These are phyloP conservation scores for Pseudopyrenochaeta lycopersici DNA, from an alignment of 2,329 filamentous ascomycete species.

Conservation along the genomic window DNA sequence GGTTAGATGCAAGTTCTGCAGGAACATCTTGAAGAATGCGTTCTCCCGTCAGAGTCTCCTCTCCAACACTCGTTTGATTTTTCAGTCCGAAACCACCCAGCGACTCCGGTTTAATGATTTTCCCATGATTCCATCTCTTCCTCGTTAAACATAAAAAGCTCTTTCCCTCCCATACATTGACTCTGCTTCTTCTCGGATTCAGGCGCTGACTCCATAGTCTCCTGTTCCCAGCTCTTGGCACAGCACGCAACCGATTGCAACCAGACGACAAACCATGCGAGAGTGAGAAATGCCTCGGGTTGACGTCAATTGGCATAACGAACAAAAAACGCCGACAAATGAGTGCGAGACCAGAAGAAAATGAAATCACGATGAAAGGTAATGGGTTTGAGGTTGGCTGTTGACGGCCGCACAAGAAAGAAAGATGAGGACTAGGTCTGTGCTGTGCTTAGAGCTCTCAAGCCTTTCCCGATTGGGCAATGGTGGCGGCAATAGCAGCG, in stretches of 20 bases:
- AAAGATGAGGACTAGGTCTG: not conserved
- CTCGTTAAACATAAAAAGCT: not conserved
- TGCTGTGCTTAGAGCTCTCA: not conserved
- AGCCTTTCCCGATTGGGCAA: not conserved
- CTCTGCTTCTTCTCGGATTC: not conserved
- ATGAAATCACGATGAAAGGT: not conserved
- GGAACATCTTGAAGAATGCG: too few relatives aligned
- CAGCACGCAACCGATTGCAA: not conserved
- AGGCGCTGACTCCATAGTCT: not conserved
- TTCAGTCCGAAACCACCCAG: not conserved
- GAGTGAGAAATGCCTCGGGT: not conserved
- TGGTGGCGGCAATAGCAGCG: not conserved
- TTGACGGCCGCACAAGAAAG: too few relatives aligned
- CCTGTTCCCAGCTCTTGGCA: not conserved
- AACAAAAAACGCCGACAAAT: not conserved
- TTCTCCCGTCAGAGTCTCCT: not conserved
- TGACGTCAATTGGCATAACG: not conserved
- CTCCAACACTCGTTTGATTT: not conserved
- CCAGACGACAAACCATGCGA: not conserved
- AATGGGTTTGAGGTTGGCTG: not conserved
- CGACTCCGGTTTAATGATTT: too few relatives aligned
- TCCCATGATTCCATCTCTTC: not conserved
- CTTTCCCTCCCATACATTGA: not conserved
- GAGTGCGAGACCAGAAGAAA: not conserved
- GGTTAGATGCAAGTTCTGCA: too few relatives aligned